Base-by-base conservation (phyloP, 768 basidiomycete genomes). In the Naganishia friedmannii region DNA sequence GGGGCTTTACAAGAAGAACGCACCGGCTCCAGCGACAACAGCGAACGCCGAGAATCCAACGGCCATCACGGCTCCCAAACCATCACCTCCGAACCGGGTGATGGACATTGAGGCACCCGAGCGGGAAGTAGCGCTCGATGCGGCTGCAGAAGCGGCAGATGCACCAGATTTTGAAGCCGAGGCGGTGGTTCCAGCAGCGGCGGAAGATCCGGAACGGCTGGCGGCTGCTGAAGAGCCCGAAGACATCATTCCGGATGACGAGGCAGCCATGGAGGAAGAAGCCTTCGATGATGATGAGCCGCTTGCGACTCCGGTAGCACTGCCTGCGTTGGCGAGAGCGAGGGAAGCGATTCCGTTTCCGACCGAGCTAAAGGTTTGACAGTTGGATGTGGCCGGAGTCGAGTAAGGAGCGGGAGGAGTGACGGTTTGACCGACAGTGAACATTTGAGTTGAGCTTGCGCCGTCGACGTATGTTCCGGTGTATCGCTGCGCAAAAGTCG, bases 401-500 rank as follows among this genome's bases (percentile, higher is more conserved):
- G 78, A 79, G 12, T 60, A 66, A 17, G 71, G 69, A 4, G 68
- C 60, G 13, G 67, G 46, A 42, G 81, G 81, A 37, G 81, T 82
- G 39, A 80, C 79, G 42, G 79, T 80, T 60, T 79, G 69, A 53
- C 81, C 81, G 68, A 81, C 73, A 26, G 81, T 82, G 73, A 71
- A 81, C 3, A 46, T 19, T 7, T 45, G 37, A 21, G 72, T 75
- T 46, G 76, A 72, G 34, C 73, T 67, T 34, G 75, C 74, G 8
- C 68, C 58, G 48, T 74, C 75, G 54, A 77, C 77, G 75, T 76
- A 81, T 34, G 79, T 74, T 66, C 79, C 80, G 55, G 79, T 81
- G 79, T 82, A 81, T 74, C 80, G 75, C 74, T 81, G 80, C 57
- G 77, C 77, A 67, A 81, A 82, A 53, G 81, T 82, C 7, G 79